Evolutionary conservation across 1,284 basidiomycete species (phyloP).

Genomic region (Coniferiporia sulphurascens): DNA sequence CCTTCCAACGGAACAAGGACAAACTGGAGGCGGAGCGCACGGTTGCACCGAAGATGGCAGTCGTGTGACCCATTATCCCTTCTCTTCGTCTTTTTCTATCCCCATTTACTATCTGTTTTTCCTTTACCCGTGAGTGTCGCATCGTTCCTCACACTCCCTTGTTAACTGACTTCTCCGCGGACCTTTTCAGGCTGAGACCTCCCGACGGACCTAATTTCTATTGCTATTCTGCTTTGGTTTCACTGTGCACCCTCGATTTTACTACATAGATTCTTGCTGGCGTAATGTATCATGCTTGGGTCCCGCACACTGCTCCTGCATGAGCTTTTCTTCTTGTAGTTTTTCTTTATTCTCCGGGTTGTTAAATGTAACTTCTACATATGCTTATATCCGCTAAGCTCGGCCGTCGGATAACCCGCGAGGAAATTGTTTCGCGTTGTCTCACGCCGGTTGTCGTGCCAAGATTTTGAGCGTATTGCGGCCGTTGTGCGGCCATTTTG

Average conservation of each 20-base stretch:
- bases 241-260: neutral
- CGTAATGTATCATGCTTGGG: neutral
- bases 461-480: neutral
- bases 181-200: neutral
- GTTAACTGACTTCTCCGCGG: neutral
- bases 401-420: neutral
- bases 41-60: conserved; percentile 79
- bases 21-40: conserved; percentile 84
- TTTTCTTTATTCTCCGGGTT: neutral
- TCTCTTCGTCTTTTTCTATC: conserved; percentile 13
- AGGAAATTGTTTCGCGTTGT: neutral
- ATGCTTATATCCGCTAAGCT: neutral
- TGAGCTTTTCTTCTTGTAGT: neutral
- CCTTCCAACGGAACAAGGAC: conserved; percentile 80
- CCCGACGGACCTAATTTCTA: neutral
- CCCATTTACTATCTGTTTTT: conserved; percentile 4
- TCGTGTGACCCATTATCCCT: conserved; percentile 43
- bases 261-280: neutral
- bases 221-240: neutral
- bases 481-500: neutral
- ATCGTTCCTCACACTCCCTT: neutral
- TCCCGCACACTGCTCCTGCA: neutral
- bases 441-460: neutral
- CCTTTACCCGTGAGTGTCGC: neutral
- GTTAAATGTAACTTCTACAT: neutral